A percentile compares a stretch with the other conserved stretches of the same genome.
Conservation (phyloP, 208 protist genomes). For the Trypanosoma conorhini region DNA sequence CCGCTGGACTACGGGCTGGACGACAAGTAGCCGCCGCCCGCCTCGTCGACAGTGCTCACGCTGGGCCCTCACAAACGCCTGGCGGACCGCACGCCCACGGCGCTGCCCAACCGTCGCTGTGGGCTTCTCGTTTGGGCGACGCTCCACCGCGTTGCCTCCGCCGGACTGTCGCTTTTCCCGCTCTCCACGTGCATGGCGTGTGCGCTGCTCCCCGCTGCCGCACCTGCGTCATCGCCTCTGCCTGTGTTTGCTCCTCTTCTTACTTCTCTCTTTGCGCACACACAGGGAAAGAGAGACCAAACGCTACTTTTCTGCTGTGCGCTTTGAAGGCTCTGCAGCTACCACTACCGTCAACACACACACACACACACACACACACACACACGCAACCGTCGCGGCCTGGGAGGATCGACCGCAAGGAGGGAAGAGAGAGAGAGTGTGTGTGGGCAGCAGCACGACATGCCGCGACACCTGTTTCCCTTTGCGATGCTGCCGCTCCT, state of each 20-base stretch:
- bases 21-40: conserved; percentile 14
- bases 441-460: not conserved
- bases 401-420: not conserved
- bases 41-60: not conserved
- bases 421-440: not conserved
- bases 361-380: not conserved
- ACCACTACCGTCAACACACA: not conserved
- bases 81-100: too few species aligned
- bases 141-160: too few species aligned
- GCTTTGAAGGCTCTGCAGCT: not conserved
- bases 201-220: too few species aligned
- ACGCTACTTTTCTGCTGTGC: not conserved
- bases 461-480: not conserved
- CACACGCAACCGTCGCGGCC: not conserved
- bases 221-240: not conserved
- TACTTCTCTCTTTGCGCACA: not conserved
- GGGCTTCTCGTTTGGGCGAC: too few species aligned
- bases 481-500: not conserved
- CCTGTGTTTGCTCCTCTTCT: not conserved
- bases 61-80: too few species aligned
- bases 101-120: too few species aligned
- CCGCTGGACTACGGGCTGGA: conserved; percentile 71
- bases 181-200: too few species aligned
- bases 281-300: not conserved
- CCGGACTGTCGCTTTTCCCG: too few species aligned